phyloP scores from a whole-genome alignment of 805 yeast species.

The Zygosaccharomyces bisporus region DNA sequence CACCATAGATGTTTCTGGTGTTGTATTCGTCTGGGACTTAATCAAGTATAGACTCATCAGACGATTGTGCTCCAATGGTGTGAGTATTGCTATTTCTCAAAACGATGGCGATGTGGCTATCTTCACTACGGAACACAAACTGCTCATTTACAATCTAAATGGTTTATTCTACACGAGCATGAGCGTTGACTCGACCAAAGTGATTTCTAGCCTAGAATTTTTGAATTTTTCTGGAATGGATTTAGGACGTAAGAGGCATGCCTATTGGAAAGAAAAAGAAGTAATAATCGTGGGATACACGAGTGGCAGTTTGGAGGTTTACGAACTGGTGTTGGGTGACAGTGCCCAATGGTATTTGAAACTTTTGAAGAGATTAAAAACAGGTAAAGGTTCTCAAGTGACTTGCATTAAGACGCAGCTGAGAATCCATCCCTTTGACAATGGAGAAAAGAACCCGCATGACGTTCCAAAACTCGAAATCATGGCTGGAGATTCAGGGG shows the following conservation, averaged over 20 bases:
- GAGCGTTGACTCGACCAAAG: slow-evolving; percentile 19
- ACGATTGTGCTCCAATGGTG: slow-evolving; percentile 25
- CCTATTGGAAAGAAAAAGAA: slow-evolving; percentile 39
- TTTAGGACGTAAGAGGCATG: slow-evolving; percentile 33
- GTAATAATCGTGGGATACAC: slow-evolving; percentile 39
- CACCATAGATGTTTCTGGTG: slow-evolving; percentile 53
- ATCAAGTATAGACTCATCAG: slow-evolving; percentile 50
- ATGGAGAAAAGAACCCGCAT: slow-evolving; percentile 8
- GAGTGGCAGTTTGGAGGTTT: slow-evolving; percentile 32
- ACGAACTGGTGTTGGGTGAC: slow-evolving; percentile 30
- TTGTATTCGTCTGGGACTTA: slow-evolving; percentile 61
- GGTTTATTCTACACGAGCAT: slow-evolving; percentile 43
- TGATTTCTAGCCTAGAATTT: slow-evolving; percentile 30
- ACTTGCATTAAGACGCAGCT: slow-evolving; percentile 16
- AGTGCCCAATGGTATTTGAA: slow-evolving; percentile 25
- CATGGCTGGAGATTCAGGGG: slow-evolving; percentile 52
- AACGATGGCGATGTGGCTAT: slow-evolving; percentile 53
- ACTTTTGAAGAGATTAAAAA: slow-evolving; percentile 24
- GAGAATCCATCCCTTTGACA: slow-evolving; percentile 9
- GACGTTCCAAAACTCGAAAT: slow-evolving; percentile 41
- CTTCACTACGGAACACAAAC: slow-evolving; percentile 15
- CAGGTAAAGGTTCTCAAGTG: slow-evolving; percentile 17
- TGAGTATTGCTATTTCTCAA: slow-evolving; percentile 46
- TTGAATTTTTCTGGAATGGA: slow-evolving; percentile 15
- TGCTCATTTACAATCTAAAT: slow-evolving; percentile 47